Conservation (phyloP, 345 rosid genomes). For the Rhodamnia rubescens region DNA sequence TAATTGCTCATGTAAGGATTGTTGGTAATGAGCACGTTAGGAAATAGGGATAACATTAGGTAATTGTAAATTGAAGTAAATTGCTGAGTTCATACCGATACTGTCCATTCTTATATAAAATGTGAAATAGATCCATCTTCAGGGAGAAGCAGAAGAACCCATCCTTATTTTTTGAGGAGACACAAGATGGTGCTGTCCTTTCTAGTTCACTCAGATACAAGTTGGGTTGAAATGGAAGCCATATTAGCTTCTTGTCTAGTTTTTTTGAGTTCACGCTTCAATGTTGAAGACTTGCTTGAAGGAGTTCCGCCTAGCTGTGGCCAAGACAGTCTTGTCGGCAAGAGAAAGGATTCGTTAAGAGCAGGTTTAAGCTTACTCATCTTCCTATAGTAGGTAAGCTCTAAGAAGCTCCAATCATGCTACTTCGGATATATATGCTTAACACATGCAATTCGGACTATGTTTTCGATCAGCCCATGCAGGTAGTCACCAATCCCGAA, state of each 20-base stretch:
- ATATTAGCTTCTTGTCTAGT: not conserved
- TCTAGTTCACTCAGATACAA: not conserved
- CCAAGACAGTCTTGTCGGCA: no score
- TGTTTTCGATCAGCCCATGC: no score
- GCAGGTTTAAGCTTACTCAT: no score
- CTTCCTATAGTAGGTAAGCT: no score
- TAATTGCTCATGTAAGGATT: slow-evolving; percentile 63
- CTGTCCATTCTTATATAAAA: not conserved
- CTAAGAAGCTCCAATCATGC: no score
- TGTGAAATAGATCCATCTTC: not conserved
- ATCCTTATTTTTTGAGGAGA: not conserved
- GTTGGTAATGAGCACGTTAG: not conserved
- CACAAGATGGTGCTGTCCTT: not conserved
- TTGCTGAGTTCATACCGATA: not conserved
- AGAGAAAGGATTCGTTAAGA: no score
- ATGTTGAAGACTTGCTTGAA: slow-evolving; percentile 20
- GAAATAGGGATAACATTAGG: not conserved
- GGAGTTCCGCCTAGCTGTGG: no score
- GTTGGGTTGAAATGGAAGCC: not conserved
- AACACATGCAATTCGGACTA: no score
- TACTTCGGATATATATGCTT: no score
- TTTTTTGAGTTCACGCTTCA: slow-evolving; percentile 6
- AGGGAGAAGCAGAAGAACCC: not conserved
- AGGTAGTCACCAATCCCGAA: no score
- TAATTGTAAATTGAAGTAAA: not conserved